A percentile compares a stretch with the other conserved stretches of the same genome.
Evolutionary conservation across 1,139 yeast genomes (phyloP).

Genomic region (Saccharomyces pastorianus): DNA sequence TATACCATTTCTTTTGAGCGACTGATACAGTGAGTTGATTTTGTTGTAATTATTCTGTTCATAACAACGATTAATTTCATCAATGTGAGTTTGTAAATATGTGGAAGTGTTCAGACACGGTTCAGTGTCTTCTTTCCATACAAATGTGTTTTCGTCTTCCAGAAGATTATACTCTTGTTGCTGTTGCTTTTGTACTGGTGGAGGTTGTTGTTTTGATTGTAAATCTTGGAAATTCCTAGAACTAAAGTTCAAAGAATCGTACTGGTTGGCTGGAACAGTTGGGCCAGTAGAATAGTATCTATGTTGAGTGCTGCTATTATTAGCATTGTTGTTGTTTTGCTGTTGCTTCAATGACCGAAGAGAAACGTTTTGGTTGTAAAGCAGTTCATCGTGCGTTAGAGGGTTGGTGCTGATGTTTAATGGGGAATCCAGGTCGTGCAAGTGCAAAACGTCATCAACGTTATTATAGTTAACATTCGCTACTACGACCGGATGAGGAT

Average conservation of each 20-base stretch:
- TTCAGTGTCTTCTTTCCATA: slow-evolving; percentile 30
- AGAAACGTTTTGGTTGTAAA: not conserved
- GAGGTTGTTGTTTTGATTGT: not conserved
- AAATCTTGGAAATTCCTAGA: not conserved
- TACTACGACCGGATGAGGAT: slow-evolving; percentile 4
- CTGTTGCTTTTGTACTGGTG: not conserved
- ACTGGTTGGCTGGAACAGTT: not conserved
- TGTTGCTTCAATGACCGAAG: not conserved
- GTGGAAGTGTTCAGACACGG: slow-evolving; percentile 20
- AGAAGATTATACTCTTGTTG: not conserved
- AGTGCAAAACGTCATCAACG: slow-evolving; percentile 2
- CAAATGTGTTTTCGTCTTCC: slow-evolving; percentile 5
- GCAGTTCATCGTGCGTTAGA: not conserved
- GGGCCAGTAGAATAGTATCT: slow-evolving; percentile 1
- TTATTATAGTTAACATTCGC: slow-evolving; percentile 5
- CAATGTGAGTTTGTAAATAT: slow-evolving; percentile 20
- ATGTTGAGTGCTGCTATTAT: not conserved
- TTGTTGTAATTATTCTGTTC: slow-evolving; percentile 26
- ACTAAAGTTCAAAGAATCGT: not conserved
- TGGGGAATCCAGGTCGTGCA: not conserved
- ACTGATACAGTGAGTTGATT: slow-evolving; percentile 34
- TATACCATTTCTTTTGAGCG: slow-evolving; percentile 34
- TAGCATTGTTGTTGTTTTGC: not conserved
- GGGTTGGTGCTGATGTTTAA: not conserved
- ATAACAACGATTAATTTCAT: slow-evolving; percentile 23